phyloP scores from a whole-genome alignment of 441 rosid genomes.

The Iberis amara region DNA sequence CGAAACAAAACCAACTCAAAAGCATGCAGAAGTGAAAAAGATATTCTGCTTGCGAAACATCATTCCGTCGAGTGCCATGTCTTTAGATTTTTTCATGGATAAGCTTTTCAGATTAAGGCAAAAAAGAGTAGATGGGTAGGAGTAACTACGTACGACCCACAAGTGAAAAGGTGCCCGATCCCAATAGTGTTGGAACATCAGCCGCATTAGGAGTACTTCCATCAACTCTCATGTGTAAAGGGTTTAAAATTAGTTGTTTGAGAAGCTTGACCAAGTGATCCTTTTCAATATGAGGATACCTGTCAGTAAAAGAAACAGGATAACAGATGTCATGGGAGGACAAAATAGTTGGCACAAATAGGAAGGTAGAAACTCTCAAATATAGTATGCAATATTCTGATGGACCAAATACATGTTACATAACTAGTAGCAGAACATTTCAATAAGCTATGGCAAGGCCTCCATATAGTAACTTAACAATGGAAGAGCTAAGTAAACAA shows the following conservation, averaged over 20 bases:
- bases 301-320: constrained; percentile 36
- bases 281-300: constrained; percentile 62
- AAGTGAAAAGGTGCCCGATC: constrained; percentile 66
- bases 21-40: constrained; percentile 16
- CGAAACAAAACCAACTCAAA: constrained; percentile 1
- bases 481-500: constrained; percentile 15
- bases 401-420: constrained; percentile 17
- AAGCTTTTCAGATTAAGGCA: constrained; percentile 4
- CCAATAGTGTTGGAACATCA: constrained; percentile 73
- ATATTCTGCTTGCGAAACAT: constrained; percentile 13
- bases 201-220: constrained; percentile 54
- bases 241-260: constrained; percentile 49
- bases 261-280: constrained; percentile 73
- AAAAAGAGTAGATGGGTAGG: background rate
- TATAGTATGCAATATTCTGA: no score
- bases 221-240: constrained; percentile 40
- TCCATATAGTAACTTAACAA: constrained; percentile 13
- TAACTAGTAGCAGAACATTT: constrained; percentile 10
- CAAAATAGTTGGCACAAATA: constrained; percentile 13
- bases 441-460: constrained; percentile 2
- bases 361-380: constrained; percentile 14
- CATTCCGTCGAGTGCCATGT: constrained; percentile 10
- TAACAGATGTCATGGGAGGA: constrained; percentile 16
- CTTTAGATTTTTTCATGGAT: background rate
- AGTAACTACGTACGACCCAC: constrained; percentile 52